Evolutionary conservation across 345 rosid species (phyloP), one percentile per base, ranked within the genome.

Genomic region (Boechera retrofracta): DNA sequence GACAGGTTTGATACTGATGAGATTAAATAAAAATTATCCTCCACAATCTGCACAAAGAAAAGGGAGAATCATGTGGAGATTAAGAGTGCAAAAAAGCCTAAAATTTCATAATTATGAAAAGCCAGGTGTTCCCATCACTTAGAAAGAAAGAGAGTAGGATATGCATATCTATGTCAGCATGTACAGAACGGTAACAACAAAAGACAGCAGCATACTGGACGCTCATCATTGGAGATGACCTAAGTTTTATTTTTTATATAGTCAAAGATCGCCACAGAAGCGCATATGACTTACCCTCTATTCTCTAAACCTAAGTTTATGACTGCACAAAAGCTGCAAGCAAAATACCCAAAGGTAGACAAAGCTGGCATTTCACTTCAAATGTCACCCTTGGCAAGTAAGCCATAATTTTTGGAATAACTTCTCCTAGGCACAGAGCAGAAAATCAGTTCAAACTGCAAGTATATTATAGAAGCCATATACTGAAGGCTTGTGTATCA

Each of bases 351-450:
- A 39, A 49, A 18, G 21, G 44, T 29, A 48, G 31, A 52, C 13
- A 39, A n/a, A 7, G n/a, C 48, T 75, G 59, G 21, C n/a, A 48
- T 38, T 58, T 59, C 42, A 28, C 60, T 45, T 56, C 6, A 36
- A 10, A 41, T 68, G 69, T 51, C 74, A 52, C 36, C 63, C 62
- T 49, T 67, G 38, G 35, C 67, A 75, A 66, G 29, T 57, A 66
- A 35, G 42, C 69, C 69, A 69, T 31, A 44, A 42, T 62, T 32
- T 61, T 53, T 35, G n/a, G 11, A 63, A 35, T 49, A 68, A 29
- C 7, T 42, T 29, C 39, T 61, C 49, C 29, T 44, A 61, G n/a
- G 42, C 44, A 21, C 47, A 52, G 31, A 69, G 5, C 39, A 54
- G 35, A 55, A 60, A 63, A 69, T 42, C 44, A 54, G 11, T 71